Conservation (phyloP, 805 yeast genomes). For the Jamesozyma jinghongensis region DNA sequence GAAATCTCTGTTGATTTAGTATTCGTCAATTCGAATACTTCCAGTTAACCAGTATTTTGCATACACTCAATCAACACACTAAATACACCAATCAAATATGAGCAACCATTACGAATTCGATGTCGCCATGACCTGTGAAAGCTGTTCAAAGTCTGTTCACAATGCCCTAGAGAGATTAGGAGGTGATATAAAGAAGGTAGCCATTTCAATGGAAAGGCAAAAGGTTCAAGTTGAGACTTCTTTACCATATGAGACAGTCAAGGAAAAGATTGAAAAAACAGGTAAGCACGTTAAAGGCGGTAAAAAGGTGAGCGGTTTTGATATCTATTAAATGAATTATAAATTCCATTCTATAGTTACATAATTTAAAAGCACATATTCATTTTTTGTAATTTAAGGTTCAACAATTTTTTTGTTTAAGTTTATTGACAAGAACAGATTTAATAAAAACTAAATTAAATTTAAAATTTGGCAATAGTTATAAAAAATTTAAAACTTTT, state of each 20-base stretch:
- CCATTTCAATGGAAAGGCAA: conserved; percentile 72
- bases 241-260: conserved; percentile 67
- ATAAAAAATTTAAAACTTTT: no score
- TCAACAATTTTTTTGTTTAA: background rate
- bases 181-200: conserved; percentile 60
- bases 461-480: no score
- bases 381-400: background rate
- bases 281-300: conserved; percentile 79
- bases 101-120: conserved; percentile 62
- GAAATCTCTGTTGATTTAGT: no score
- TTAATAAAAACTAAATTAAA: no score
- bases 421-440: no score
- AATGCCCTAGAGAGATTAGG: conserved; percentile 60
- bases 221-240: conserved; percentile 66
- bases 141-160: conserved; percentile 82
- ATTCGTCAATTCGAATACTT: no score
- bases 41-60: no score
- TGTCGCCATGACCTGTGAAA: conserved; percentile 79
- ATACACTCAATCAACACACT: no score
- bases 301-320: conserved; percentile 32
- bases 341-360: background rate
- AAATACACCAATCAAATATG: no score
- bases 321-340: background rate
- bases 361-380: background rate
- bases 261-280: conserved; percentile 74